phyloP scores from a whole-genome alignment of 2,329 filamentous ascomycete genomes.

The Epichloe glyceriae region DNA sequence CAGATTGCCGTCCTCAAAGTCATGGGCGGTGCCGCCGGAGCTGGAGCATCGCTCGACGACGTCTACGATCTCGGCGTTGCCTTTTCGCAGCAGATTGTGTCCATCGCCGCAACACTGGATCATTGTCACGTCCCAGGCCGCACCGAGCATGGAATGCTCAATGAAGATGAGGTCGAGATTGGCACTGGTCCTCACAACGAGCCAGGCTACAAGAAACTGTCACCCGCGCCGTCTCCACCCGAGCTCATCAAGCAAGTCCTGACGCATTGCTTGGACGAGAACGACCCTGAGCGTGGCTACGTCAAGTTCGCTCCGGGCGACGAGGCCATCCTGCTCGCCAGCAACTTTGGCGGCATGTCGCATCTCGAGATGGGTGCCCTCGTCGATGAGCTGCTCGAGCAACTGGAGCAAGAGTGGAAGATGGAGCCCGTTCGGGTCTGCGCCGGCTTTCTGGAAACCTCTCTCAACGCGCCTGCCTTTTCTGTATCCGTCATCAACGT shows the following conservation, averaged over 20 bases:
- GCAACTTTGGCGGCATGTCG: conserved; percentile 48
- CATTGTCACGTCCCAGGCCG: conserved; percentile 47
- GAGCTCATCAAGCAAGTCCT: conserved; percentile 45
- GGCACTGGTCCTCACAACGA: conserved; percentile 57
- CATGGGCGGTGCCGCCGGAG: conserved; percentile 36
- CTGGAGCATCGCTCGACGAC: conserved; percentile 34
- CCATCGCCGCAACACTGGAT: conserved; percentile 44
- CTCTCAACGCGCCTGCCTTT: conserved; percentile 59
- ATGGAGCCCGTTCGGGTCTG: conserved; percentile 42
- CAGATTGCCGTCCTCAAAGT: conserved; percentile 48
- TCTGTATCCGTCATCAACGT: conserved; percentile 54
- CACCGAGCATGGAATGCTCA: conserved; percentile 33
- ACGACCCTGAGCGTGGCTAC: conserved; percentile 35
- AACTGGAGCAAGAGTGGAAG: conserved; percentile 33
- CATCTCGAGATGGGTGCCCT: conserved; percentile 43
- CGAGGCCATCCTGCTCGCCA: conserved; percentile 40
- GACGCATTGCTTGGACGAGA: conserved; percentile 44
- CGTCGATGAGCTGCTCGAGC: conserved; percentile 38
- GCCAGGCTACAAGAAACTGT: conserved; percentile 44
- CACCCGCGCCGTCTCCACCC: conserved; percentile 34
- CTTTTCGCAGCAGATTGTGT: conserved; percentile 38
- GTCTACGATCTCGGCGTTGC: conserved; percentile 37
- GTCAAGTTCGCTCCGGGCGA: conserved; percentile 33
- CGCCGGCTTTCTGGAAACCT: conserved; percentile 55
- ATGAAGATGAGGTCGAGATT: conserved; percentile 42